phyloP scores from a whole-genome alignment of 2,329 filamentous ascomycete genomes.

The Arthrinium phaeospermum region DNA sequence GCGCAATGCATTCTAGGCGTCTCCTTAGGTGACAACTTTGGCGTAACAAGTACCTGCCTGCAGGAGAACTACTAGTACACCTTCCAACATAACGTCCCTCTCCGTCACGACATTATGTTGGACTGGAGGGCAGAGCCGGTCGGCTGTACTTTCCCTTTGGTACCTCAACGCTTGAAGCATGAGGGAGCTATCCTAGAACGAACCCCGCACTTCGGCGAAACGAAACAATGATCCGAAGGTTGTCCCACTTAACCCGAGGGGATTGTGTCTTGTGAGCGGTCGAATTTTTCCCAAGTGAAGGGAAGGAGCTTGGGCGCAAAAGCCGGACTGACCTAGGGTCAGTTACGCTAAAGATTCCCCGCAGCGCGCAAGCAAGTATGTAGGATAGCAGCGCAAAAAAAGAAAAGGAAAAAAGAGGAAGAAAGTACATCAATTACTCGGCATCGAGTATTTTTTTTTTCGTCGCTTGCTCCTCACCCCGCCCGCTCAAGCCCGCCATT shows the following conservation, averaged over 20 bases:
- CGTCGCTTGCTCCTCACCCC: conserved; percentile 8
- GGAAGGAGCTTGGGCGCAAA: neutral
- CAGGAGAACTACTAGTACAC: neutral
- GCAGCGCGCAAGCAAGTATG: neutral
- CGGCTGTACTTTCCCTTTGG: neutral
- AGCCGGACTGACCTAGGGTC: neutral
- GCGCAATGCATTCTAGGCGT: neutral
- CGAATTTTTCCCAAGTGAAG: neutral
- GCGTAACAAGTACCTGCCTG: neutral
- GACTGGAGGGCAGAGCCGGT: neutral
- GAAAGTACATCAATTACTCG: neutral
- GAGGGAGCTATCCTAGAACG: neutral
- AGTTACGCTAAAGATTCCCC: conserved; percentile 1
- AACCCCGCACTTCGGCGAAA: conserved; percentile 10
- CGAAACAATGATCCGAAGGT: conserved; percentile 3
- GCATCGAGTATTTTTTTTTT: conserved; percentile 6
- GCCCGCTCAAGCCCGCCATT: conserved; percentile 16
- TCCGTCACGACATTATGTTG: neutral
- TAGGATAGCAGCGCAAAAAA: neutral
- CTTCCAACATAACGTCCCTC: neutral
- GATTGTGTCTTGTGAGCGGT: conserved; percentile 5
- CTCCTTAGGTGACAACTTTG: neutral
- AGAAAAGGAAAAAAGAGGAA: neutral
- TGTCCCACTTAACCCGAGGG: neutral
- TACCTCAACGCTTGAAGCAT: neutral